These are phyloP conservation scores for Carex myosuroides DNA, from an alignment of 176 grass and related monocot genomes.

Conservation along the genomic window DNA sequence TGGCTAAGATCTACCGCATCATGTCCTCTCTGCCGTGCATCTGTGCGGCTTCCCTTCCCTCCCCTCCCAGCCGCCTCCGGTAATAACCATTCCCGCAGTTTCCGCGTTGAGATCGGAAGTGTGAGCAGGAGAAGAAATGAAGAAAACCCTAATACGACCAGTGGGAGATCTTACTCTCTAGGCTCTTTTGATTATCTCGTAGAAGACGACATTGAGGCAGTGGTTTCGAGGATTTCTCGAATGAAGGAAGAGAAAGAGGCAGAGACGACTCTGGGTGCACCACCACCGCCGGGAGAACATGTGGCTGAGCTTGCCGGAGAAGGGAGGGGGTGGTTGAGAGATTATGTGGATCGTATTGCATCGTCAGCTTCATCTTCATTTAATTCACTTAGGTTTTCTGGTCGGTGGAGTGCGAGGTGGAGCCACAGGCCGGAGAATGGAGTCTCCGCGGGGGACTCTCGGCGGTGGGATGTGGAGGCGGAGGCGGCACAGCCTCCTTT, in stretches of 20 bases:
- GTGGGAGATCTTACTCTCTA: slow-evolving; percentile 54
- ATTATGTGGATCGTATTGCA: slow-evolving; percentile 78
- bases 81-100: slow-evolving; percentile 42
- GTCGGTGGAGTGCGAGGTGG: slow-evolving; percentile 67
- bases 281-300: slow-evolving; percentile 33
- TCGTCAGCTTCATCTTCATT: slow-evolving; percentile 58
- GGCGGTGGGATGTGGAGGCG: slow-evolving; percentile 57
- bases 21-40: slow-evolving; percentile 84
- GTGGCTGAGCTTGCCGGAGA: slow-evolving; percentile 55
- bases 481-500: slow-evolving; percentile 15
- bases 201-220: slow-evolving; percentile 78
- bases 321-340: slow-evolving; percentile 68
- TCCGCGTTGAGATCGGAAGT: slow-evolving; percentile 81
- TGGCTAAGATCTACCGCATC: slow-evolving; percentile 81
- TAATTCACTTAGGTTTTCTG: slow-evolving; percentile 41
- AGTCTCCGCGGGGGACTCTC: slow-evolving; percentile 33
- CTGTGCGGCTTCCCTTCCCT: slow-evolving; percentile 52
- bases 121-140: slow-evolving; percentile 56
- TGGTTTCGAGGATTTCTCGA: slow-evolving; percentile 47
- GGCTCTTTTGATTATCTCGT: slow-evolving; percentile 86
- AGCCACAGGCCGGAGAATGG: slow-evolving; percentile 41
- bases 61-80: slow-evolving; percentile 21
- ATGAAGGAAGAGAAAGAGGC: slow-evolving; percentile 19
- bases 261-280: background rate
- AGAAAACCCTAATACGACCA: slow-evolving; percentile 21